Percentiles rank a stretch among this genome's conserved stretches.
These are phyloP conservation scores for Rhodocollybia butyracea DNA, from an alignment of 768 basidiomycete species.

Conservation along the genomic window DNA sequence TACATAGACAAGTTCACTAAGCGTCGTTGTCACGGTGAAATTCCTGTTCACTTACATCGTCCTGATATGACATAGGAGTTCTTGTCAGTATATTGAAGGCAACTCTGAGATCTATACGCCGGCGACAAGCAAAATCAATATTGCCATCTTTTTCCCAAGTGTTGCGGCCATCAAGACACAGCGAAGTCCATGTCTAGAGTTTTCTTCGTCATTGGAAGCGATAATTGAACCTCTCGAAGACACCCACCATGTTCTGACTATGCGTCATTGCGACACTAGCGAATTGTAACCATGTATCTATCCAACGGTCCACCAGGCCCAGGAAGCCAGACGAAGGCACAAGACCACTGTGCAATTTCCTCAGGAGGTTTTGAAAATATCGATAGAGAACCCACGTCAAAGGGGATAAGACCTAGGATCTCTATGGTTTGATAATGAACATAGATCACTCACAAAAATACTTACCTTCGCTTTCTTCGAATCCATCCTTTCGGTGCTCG, in stretches of 20 bases:
- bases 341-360: constrained; percentile 11
- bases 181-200: constrained; percentile 2
- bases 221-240: not conserved
- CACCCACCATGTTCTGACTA: constrained; percentile 21
- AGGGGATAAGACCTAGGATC: not conserved
- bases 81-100: constrained; percentile 8
- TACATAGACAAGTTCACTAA: constrained; percentile 17
- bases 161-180: not conserved
- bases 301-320: constrained; percentile 49
- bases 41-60: not conserved
- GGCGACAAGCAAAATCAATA: not conserved
- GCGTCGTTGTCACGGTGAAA: not conserved
- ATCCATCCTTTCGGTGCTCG: constrained; percentile 18
- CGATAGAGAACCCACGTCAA: constrained; percentile 39
- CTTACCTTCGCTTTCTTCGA: constrained; percentile 23
- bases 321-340: constrained; percentile 13
- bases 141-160: not conserved
- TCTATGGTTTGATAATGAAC: not conserved
- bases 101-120: constrained; percentile 6
- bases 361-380: constrained; percentile 34
- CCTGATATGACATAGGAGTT: not conserved
- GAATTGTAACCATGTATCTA: constrained; percentile 75
- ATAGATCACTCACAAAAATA: not conserved
- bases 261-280: constrained; percentile 52
- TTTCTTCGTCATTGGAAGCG: not conserved